A percentile compares a stretch with the other conserved stretches of the same genome.
Conservation (phyloP, 2,329 filamentous ascomycete genomes). For the Fusarium brevicatenulatum region DNA sequence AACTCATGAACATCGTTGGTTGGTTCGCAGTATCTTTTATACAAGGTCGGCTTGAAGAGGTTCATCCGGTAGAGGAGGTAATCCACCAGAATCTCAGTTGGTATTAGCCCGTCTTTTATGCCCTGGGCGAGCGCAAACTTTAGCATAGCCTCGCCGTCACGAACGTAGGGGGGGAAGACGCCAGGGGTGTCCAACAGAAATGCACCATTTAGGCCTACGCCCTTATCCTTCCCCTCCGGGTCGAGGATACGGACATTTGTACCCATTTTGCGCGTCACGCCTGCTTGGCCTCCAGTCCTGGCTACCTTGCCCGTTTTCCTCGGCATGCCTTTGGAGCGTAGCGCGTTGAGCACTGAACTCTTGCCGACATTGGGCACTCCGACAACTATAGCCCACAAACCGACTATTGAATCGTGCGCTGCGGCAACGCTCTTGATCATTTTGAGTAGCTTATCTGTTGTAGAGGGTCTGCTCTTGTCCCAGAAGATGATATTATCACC, state of each 20-base stretch:
- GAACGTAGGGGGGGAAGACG: constrained; percentile 93
- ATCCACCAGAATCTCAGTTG: constrained; percentile 81
- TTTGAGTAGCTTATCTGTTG: constrained; percentile 53
- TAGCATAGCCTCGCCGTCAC: constrained; percentile 87
- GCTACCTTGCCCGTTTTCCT: constrained; percentile 72
- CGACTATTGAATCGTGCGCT: constrained; percentile 70
- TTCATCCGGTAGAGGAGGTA: constrained; percentile 92
- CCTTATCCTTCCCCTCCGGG: constrained; percentile 53
- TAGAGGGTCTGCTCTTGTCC: constrained; percentile 49
- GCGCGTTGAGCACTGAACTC: constrained; percentile 88
- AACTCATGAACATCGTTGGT: constrained; percentile 87
- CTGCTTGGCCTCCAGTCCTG: constrained; percentile 85
- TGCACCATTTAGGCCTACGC: constrained; percentile 66
- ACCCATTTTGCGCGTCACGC: constrained; percentile 86
- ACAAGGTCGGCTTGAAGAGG: constrained; percentile 67
- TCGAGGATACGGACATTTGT: constrained; percentile 80
- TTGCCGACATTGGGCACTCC: constrained; percentile 99
- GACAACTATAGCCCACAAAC: constrained; percentile 86
- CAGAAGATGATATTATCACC: constrained; percentile 56
- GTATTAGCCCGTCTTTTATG: constrained; percentile 89
- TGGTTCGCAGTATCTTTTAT: constrained; percentile 70
- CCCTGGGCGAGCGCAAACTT: constrained; percentile 92
- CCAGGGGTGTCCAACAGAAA: constrained; percentile 94
- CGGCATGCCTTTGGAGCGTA: constrained; percentile 72
- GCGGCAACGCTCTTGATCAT: constrained; percentile 48